Evolutionary conservation across 371 early-diverging fungal species (phyloP).

Genomic region (Rhizopus delemar): DNA sequence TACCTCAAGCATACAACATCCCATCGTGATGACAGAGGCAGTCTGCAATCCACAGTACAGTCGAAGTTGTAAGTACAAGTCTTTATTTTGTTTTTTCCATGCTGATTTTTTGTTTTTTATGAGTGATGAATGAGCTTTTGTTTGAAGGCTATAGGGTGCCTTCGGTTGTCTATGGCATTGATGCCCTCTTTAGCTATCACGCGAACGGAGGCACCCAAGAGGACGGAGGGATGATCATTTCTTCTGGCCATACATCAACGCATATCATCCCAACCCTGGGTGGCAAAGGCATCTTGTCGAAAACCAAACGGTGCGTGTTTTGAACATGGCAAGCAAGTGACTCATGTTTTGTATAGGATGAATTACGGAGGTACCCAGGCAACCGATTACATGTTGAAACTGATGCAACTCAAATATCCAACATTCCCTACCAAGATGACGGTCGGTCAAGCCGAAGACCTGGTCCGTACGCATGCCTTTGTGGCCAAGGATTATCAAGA

Average conservation of each 20-base stretch:
- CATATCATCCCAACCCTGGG: conserved; percentile 76
- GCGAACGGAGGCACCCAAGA: conserved; percentile 57
- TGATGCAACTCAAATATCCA: conserved; percentile 89
- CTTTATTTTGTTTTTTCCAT: neutral
- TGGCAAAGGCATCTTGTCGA: conserved; percentile 59
- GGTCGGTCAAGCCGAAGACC: conserved; percentile 67
- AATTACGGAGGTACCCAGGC: conserved; percentile 73
- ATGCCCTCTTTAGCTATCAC: conserved; percentile 82
- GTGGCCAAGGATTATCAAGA: conserved; percentile 76
- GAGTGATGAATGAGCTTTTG: conserved; percentile 73
- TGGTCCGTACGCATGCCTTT: conserved; percentile 67
- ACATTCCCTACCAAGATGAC: conserved; percentile 85
- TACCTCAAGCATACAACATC: conserved; percentile 66
- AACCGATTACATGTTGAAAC: conserved; percentile 79
- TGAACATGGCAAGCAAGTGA: neutral
- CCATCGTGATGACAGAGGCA: conserved; percentile 86
- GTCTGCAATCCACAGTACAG: conserved; percentile 74
- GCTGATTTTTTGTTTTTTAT: conserved; percentile 38
- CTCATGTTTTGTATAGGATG: conserved; percentile 38
- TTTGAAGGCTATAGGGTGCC: conserved; percentile 86
- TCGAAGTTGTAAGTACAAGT: conserved; percentile 59
- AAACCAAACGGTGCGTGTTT: conserved; percentile 57
- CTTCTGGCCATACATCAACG: conserved; percentile 71
- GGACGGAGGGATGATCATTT: conserved; percentile 71
- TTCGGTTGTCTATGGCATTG: conserved; percentile 82